Evolutionary conservation across 305 asterid species (phyloP).

Genomic region (Fraxinus sp.): DNA sequence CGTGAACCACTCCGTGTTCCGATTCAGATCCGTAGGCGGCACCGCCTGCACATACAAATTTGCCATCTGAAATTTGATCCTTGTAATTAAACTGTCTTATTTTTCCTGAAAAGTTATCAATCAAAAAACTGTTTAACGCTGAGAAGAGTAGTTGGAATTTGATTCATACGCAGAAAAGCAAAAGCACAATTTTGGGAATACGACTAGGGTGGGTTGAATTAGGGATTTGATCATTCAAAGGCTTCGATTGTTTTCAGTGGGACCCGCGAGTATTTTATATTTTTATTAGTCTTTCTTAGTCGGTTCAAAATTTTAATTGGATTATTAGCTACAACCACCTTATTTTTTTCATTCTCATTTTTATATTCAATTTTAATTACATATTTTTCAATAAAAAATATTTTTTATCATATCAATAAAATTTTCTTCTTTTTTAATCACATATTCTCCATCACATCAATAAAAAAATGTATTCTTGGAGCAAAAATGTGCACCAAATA

Average conservation of each 20-base stretch:
- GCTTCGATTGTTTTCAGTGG: background rate
- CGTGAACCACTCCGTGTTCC: conserved; percentile 1
- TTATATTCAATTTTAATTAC: no score
- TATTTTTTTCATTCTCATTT: no score
- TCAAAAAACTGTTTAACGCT: background rate
- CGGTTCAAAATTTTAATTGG: no score
- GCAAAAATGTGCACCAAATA: no score
- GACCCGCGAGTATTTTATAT: background rate
- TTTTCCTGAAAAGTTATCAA: background rate
- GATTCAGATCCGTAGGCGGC: conserved; percentile 1
- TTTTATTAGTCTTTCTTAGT: no score
- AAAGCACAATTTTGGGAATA: background rate
- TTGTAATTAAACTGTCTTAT: background rate
- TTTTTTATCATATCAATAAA: no score
- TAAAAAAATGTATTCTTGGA: no score
- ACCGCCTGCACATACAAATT: background rate
- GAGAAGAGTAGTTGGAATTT: background rate
- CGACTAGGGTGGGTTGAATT: background rate
- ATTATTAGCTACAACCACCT: no score
- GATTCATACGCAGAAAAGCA: background rate
- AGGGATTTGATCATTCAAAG: background rate
- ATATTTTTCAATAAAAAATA: no score
- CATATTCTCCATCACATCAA: no score
- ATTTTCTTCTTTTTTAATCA: no score
- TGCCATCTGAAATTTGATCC: background rate